Base-by-base conservation (phyloP, 805 yeast genomes). In the Saccharomycopsis vini region DNA sequence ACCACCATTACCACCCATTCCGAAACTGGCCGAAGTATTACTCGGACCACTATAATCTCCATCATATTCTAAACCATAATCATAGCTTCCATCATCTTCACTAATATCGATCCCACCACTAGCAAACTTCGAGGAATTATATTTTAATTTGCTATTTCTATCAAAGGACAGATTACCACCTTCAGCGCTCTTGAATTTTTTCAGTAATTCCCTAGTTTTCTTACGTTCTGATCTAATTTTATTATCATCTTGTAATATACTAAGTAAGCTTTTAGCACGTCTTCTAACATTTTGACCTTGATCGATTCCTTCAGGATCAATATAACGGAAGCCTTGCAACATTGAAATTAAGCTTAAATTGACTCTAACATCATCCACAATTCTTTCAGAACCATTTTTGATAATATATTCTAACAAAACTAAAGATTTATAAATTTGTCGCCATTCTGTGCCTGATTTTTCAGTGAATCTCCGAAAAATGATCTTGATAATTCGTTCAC, bases 401-500 rank as follows among this genome's bases (percentile, higher is more conserved):
- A 92, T 73, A 54, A 90, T 69, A 60, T 86, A 90, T 56, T 90
- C 98, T 62, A 90, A 73, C 61, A 90, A 71, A 61, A 89, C 96
- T 55, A 90, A 70, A 4, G 95, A 79, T 66, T 90, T 90, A 67
- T 92, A 92, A 52, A 90, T 89, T 62, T 90, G 98, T 59, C 97
- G 78, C 98, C 98, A 90, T 63, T 90, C 97, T 59, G 78, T 81
- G 39, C 96, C 94, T 5, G 89, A 74, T 64, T 90, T 90, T 61
- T 92, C 97, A 5, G 97, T 88, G 66, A 90, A 90, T 50, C 98
- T 73, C 55, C 94, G 71, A 58, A 80, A 79, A 22, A 82, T 71
- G 75, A 83, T 80, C 3, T 82, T 77, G 43, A 80, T 66, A 44
- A 83, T 75, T 58, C 84, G 92, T 56, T 81, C 87, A 46, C 92